These are phyloP conservation scores for Wickerhamiella lipophila DNA, from an alignment of 805 yeast genomes.

Conservation along the genomic window DNA sequence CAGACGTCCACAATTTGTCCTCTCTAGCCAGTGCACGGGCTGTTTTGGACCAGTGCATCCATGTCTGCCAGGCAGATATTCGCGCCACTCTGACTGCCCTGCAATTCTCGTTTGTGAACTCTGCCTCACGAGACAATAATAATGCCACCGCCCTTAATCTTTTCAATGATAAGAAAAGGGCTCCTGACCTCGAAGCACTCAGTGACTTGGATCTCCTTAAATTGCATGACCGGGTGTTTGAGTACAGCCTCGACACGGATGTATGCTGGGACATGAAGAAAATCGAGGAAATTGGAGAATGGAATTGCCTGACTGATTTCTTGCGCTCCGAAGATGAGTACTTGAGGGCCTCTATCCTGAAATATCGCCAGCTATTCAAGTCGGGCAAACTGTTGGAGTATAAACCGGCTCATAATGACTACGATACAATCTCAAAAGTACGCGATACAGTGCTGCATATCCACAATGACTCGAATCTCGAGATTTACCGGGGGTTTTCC, in stretches of 20 bases:
- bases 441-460: neutral
- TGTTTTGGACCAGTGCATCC: neutral
- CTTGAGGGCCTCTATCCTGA: conserved; percentile 2
- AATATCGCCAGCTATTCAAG: conserved; percentile 6
- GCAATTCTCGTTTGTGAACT: conserved; percentile 7
- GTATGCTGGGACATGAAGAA: conserved; percentile 11
- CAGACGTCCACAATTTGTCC: neutral
- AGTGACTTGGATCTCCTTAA: neutral
- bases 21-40: neutral
- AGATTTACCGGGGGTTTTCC: neutral
- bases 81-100: conserved; percentile 9
- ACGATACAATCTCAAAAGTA: neutral
- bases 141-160: neutral
- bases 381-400: neutral
- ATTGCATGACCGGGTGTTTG: conserved; percentile 7
- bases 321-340: neutral
- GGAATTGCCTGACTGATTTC: conserved; percentile 5
- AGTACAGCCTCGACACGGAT: conserved; percentile 7
- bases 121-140: neutral
- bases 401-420: neutral
- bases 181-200: neutral
- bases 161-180: neutral
- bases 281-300: conserved; percentile 9
- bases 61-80: conserved; percentile 4
- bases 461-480: neutral